These are phyloP conservation scores for Leptodermis oblonga DNA, from an alignment of 257 asterid species.

Conservation along the genomic window DNA sequence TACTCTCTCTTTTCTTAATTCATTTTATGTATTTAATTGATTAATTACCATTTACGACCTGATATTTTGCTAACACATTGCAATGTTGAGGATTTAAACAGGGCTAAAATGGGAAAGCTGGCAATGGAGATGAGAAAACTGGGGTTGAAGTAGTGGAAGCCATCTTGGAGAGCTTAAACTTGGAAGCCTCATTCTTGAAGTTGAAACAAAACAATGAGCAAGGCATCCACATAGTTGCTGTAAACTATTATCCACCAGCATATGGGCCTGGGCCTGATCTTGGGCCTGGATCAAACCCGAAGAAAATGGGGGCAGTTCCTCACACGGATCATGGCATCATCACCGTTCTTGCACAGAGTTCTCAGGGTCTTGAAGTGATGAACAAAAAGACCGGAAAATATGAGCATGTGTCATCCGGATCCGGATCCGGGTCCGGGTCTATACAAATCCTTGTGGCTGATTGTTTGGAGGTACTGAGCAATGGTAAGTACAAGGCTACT, in stretches of 20 bases:
- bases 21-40: too few relatives aligned
- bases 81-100: neutral
- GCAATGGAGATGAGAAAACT: slow-evolving; percentile 9
- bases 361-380: slow-evolving; percentile 31
- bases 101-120: slow-evolving; percentile 13
- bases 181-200: slow-evolving; percentile 1
- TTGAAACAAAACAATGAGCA: slow-evolving; percentile 1
- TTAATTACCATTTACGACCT: neutral
- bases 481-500: slow-evolving; percentile 1
- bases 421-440: neutral
- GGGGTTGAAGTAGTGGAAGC: neutral
- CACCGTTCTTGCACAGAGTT: slow-evolving; percentile 32
- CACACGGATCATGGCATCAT: slow-evolving; percentile 40
- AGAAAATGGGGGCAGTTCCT: slow-evolving; percentile 4
- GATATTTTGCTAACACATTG: too few relatives aligned
- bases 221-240: slow-evolving; percentile 2
- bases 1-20: too few relatives aligned
- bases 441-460: slow-evolving; percentile 7
- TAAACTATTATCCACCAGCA: slow-evolving; percentile 4
- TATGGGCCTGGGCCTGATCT: neutral
- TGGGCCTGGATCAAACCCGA: neutral
- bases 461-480: slow-evolving; percentile 9
- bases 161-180: slow-evolving; percentile 12
- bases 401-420: neutral
- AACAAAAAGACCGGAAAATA: neutral